Conservation (phyloP, 768 basidiomycete species). For the Pleurotus platypus region DNA sequence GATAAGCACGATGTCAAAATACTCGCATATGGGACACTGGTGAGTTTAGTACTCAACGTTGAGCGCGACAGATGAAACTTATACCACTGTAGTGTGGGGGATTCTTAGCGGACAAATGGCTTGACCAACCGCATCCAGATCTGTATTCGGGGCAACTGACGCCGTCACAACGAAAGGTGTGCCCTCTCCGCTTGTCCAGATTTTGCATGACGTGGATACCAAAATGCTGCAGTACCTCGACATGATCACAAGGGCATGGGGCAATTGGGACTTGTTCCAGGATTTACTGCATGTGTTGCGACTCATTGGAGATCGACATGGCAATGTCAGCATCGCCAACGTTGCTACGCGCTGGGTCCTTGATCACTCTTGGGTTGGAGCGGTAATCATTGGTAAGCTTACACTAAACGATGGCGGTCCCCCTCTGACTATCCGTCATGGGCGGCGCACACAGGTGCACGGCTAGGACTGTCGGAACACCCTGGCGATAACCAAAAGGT, state of each 20-base stretch:
- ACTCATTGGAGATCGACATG: slow-evolving; percentile 64
- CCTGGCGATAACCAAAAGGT: slow-evolving; percentile 62
- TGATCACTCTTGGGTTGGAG: slow-evolving; percentile 73
- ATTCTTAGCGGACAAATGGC: slow-evolving; percentile 76
- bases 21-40: slow-evolving; percentile 79
- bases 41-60: slow-evolving; percentile 28
- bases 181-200: slow-evolving; percentile 7
- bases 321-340: slow-evolving; percentile 67
- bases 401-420: neutral
- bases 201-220: neutral
- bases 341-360: slow-evolving; percentile 82
- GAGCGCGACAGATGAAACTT: neutral
- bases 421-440: neutral
- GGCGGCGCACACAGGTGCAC: slow-evolving; percentile 44
- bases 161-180: slow-evolving; percentile 80
- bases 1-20: slow-evolving; percentile 69
- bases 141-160: slow-evolving; percentile 64
- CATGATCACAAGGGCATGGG: slow-evolving; percentile 79
- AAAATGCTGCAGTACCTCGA: slow-evolving; percentile 65
- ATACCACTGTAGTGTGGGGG: slow-evolving; percentile 64
- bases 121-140: slow-evolving; percentile 66
- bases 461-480: slow-evolving; percentile 75
- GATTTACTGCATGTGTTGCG: slow-evolving; percentile 54
- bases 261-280: slow-evolving; percentile 75
- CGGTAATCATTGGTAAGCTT: slow-evolving; percentile 68